phyloP scores from a whole-genome alignment of 2,329 filamentous ascomycete species.

The Calycina marina region DNA sequence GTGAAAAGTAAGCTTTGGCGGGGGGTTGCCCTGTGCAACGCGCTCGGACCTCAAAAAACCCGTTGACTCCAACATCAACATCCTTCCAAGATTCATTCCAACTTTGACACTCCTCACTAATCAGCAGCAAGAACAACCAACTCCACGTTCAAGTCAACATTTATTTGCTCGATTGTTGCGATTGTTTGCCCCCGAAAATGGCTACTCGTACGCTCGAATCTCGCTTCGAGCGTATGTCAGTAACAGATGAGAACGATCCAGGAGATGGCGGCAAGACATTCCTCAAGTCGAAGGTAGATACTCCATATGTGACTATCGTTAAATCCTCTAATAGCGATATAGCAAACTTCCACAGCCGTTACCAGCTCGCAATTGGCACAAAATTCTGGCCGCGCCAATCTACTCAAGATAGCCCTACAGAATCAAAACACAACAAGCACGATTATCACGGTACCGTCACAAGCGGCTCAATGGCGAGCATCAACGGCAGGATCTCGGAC shows the following conservation, averaged over 20 bases:
- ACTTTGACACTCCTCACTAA: slow-evolving; percentile 13
- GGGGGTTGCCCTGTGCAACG: too few relatives aligned
- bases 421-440: slow-evolving; percentile 56
- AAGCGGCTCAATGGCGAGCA: slow-evolving; percentile 40
- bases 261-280: slow-evolving; percentile 41
- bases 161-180: neutral
- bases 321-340: slow-evolving; percentile 23
- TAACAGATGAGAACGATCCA: slow-evolving; percentile 74
- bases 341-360: slow-evolving; percentile 12
- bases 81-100: too few relatives aligned
- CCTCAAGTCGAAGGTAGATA: slow-evolving; percentile 67
- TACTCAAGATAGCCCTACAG: slow-evolving; percentile 76
- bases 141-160: neutral
- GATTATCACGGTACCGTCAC: slow-evolving; percentile 52
- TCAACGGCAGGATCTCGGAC: slow-evolving; percentile 30
- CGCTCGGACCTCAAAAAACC: too few relatives aligned
- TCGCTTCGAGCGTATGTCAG: slow-evolving; percentile 78
- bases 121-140: slow-evolving; percentile 5
- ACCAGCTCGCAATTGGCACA: slow-evolving; percentile 27
- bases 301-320: slow-evolving; percentile 6
- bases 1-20: too few relatives aligned
- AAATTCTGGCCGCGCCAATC: slow-evolving; percentile 55
- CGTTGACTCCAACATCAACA: too few relatives aligned
- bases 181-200: slow-evolving; percentile 29
- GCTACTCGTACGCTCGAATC: slow-evolving; percentile 67